phyloP scores from a whole-genome alignment of 1,284 basidiomycete genomes.

The Ustilago xerochloae region DNA sequence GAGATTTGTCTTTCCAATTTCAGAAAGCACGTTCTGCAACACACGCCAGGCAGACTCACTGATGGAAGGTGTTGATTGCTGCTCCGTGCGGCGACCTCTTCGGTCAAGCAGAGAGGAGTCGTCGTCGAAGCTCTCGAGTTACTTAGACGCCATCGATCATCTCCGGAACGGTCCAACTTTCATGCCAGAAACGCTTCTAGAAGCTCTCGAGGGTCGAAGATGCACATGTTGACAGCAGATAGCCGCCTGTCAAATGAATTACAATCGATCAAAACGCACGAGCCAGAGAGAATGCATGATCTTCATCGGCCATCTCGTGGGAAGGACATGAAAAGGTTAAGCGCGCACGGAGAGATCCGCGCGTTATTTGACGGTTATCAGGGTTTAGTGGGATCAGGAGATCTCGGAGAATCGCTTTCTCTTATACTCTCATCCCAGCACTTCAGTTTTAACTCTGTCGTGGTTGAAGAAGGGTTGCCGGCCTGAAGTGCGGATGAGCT shows the following conservation, averaged over 20 bases:
- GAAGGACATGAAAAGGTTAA: too few relatives aligned
- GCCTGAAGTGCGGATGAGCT: too few relatives aligned
- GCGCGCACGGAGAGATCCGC: too few relatives aligned
- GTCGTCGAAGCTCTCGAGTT: not conserved
- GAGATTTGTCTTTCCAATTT: not conserved
- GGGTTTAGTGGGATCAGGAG: conserved; percentile 15
- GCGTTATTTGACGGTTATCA: conserved; percentile 2
- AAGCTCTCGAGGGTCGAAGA: not conserved
- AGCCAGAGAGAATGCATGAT: too few relatives aligned
- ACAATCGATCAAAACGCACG: not conserved
- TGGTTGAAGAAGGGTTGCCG: too few relatives aligned
- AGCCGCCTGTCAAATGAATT: not conserved
- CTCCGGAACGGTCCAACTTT: not conserved
- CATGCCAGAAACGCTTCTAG: not conserved
- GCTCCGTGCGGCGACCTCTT: not conserved
- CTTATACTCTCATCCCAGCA: not conserved
- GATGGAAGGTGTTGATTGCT: too few relatives aligned
- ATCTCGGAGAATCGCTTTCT: conserved; percentile 7
- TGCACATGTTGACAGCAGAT: not conserved
- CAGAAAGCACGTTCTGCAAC: not conserved
- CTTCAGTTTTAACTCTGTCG: not conserved
- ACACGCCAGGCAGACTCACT: too few relatives aligned
- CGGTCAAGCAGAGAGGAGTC: too few relatives aligned
- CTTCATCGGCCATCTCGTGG: too few relatives aligned
- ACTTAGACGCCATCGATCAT: not conserved